Conservation (phyloP, 2,329 filamentous ascomycete genomes). For the Graphilbum ipis-grandicollis region DNA sequence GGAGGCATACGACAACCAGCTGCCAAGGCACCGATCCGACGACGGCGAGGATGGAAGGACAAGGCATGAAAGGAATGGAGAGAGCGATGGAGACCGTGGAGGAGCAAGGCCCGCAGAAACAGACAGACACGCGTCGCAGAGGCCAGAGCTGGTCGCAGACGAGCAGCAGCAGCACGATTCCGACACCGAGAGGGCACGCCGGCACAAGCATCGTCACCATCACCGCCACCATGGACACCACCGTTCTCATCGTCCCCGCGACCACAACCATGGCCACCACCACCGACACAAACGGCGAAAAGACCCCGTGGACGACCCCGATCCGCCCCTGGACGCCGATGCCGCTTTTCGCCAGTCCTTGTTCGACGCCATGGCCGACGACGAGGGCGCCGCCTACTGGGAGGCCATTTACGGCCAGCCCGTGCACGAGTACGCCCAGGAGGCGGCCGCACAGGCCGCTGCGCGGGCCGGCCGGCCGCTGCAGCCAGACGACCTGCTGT, state of each 20-base stretch:
- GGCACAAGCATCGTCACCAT: conserved; percentile 2
- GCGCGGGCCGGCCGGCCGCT: conserved; percentile 6
- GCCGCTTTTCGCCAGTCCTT: conserved; percentile 80
- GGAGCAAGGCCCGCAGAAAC: too few relatives aligned
- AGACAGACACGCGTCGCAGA: too few relatives aligned
- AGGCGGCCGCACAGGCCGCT: conserved; percentile 15
- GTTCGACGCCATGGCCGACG: conserved; percentile 92
- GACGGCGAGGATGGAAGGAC: too few relatives aligned
- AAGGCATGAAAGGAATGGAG: too few relatives aligned
- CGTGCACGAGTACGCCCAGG: conserved; percentile 36
- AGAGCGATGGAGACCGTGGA: too few relatives aligned
- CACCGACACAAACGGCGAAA: conserved; percentile 11
- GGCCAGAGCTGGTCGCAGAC: too few relatives aligned
- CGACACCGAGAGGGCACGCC: too few relatives aligned
- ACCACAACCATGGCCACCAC: conserved; percentile 5
- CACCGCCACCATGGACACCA: conserved; percentile 4
- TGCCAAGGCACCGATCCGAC: too few relatives aligned
- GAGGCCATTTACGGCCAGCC: conserved; percentile 92
- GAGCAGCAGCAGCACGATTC: too few relatives aligned
- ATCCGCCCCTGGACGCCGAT: conserved; percentile 45
- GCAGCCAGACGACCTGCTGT: conserved; percentile 35
- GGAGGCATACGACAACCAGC: too few relatives aligned
- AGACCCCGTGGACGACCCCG: conserved; percentile 9
- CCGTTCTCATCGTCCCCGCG: not conserved
- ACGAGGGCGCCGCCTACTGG: conserved; percentile 93